Evolutionary conservation across 148 eudicot genomes (phyloP).

Genomic region (Rhododendron williamsianum): DNA sequence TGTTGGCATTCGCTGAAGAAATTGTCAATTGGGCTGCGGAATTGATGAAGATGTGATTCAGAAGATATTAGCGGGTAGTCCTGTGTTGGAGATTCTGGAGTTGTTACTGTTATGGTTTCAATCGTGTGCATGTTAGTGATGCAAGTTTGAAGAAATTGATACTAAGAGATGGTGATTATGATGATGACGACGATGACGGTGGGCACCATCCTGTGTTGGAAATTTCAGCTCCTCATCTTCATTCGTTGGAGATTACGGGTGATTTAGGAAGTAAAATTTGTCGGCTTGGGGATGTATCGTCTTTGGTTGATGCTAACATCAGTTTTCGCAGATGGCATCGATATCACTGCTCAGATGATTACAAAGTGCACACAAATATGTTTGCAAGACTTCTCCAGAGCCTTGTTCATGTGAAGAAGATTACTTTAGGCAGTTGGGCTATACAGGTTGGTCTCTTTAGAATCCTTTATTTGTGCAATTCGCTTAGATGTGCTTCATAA

Average conservation of each 20-base stretch:
- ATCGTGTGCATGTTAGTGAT: too few relatives aligned
- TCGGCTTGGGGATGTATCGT: not conserved
- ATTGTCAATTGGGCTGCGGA: too few relatives aligned
- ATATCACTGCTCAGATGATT: not conserved
- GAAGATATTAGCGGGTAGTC: too few relatives aligned
- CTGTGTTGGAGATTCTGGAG: too few relatives aligned
- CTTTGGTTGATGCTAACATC: not conserved
- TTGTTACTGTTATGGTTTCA: too few relatives aligned
- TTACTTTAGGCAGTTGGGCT: not conserved
- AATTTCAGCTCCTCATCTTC: not conserved
- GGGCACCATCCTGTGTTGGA: not conserved
- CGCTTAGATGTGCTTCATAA: not conserved
- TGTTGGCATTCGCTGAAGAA: too few relatives aligned
- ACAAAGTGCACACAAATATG: not conserved
- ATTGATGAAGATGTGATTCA: too few relatives aligned
- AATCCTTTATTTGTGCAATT: not conserved
- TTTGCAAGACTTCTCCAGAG: not conserved
- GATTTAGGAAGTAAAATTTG: not conserved
- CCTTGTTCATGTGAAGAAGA: not conserved
- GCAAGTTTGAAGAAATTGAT: not conserved
- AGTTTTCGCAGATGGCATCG: too few relatives aligned
- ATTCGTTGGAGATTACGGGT: not conserved
- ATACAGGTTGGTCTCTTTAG: not conserved
- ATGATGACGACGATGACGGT: too few relatives aligned
- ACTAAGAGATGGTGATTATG: not conserved